These are phyloP conservation scores for Psilocybe mexicana DNA, from an alignment of 1,284 basidiomycete genomes.

Conservation along the genomic window DNA sequence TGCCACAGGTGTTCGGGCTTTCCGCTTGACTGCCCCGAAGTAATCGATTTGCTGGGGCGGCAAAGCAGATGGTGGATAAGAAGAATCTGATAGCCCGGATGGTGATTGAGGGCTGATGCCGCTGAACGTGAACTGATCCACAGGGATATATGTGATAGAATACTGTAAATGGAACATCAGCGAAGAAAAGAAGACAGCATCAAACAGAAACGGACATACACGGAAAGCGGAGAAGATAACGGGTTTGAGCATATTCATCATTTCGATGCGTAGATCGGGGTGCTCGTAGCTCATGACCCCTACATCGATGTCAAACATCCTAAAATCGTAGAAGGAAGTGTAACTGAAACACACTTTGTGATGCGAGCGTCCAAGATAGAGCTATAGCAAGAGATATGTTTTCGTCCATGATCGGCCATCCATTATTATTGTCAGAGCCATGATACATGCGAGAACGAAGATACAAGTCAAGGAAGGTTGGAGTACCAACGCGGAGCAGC, in stretches of 20 bases:
- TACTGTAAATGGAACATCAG: constrained; percentile 27
- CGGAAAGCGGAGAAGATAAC: constrained; percentile 49
- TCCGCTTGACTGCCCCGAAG: constrained; percentile 38
- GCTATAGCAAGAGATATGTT: constrained; percentile 46
- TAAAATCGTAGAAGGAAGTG: constrained; percentile 1
- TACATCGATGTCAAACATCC: constrained; percentile 18
- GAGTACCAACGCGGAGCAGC: constrained; percentile 46
- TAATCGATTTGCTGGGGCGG: constrained; percentile 35
- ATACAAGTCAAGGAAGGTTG: constrained; percentile 40
- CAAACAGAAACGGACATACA: constrained; percentile 33
- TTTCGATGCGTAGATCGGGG: constrained; percentile 31
- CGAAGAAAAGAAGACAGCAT: neutral
- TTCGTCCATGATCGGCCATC: constrained; percentile 51
- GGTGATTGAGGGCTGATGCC: neutral
- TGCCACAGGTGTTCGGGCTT: constrained; percentile 39
- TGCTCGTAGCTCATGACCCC: constrained; percentile 41
- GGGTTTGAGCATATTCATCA: constrained; percentile 41
- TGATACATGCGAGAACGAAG: constrained; percentile 40
- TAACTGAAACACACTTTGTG: constrained; percentile 32
- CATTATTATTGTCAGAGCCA: constrained; percentile 35
- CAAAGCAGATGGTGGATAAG: constrained; percentile 30
- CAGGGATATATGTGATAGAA: constrained; percentile 31
- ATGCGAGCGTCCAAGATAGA: constrained; percentile 48
- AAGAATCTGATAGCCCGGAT: constrained; percentile 12
- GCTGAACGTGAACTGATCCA: constrained; percentile 24